Evolutionary conservation across 2,329 filamentous ascomycete genomes (phyloP).

Genomic region (Fusarium agapanthi): DNA sequence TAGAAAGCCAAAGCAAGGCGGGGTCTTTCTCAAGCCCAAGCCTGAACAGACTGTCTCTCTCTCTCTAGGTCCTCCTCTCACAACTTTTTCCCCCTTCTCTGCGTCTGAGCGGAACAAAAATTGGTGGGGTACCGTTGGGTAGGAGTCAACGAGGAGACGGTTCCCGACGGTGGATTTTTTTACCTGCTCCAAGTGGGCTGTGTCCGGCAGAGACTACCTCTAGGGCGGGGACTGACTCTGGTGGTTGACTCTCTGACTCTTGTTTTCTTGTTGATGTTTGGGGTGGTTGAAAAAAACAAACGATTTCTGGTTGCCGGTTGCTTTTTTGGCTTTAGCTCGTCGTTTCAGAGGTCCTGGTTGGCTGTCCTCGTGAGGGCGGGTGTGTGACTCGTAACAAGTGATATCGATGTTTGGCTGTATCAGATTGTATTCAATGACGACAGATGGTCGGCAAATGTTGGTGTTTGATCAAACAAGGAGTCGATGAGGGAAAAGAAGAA

Average conservation of each 20-base stretch:
- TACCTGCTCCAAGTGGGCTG: slow-evolving; percentile 27
- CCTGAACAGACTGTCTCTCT: background rate
- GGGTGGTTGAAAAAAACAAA: slow-evolving; percentile 25
- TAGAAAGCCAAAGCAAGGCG: slow-evolving; percentile 26
- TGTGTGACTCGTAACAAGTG: slow-evolving; percentile 34
- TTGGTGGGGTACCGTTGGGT: slow-evolving; percentile 31
- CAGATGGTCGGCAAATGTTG: background rate
- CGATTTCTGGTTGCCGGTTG: slow-evolving; percentile 12
- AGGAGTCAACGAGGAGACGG: slow-evolving; percentile 28
- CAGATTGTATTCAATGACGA: slow-evolving; percentile 6
- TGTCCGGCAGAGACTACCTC: slow-evolving; percentile 4
- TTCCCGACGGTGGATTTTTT: slow-evolving; percentile 15
- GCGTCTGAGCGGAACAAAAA: slow-evolving; percentile 23
- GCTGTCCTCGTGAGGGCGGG: slow-evolving; percentile 21
- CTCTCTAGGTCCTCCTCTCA: background rate
- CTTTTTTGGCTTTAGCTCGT: slow-evolving; percentile 21
- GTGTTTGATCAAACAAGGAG: background rate
- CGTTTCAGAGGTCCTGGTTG: slow-evolving; percentile 22
- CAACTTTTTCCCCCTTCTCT: slow-evolving; percentile 23
- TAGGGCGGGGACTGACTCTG: slow-evolving; percentile 9
- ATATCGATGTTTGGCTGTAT: slow-evolving; percentile 6
- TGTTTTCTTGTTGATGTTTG: slow-evolving; percentile 33
- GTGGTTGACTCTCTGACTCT: slow-evolving; percentile 14
- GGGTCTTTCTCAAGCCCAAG: slow-evolving; percentile 7
- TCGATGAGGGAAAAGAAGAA: slow-evolving; percentile 2